phyloP scores from a whole-genome alignment of 2,329 filamentous ascomycete genomes.

The Diaporthe australafricana region DNA sequence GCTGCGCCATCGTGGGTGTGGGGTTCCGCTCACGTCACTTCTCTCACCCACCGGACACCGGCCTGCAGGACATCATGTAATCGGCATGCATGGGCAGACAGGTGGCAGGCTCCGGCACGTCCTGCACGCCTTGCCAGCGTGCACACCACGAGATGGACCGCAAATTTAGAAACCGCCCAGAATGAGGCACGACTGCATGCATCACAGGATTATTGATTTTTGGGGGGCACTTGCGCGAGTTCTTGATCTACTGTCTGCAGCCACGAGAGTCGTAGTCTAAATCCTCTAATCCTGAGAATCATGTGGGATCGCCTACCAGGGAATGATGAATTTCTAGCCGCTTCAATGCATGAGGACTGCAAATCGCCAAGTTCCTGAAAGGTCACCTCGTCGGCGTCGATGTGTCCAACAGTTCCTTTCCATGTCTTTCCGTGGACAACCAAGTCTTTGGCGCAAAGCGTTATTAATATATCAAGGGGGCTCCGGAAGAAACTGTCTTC shows the following conservation, averaged over 20 bases:
- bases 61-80: conserved; percentile 9
- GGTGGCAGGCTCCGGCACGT: neutral
- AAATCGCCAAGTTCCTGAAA: conserved; percentile 76
- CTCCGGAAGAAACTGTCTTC: conserved; percentile 75
- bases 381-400: conserved; percentile 66
- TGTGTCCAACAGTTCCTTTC: conserved; percentile 56
- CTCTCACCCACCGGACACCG: neutral
- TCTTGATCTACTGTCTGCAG: conserved; percentile 8
- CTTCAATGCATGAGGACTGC: conserved; percentile 73
- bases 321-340: neutral
- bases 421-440: conserved; percentile 55
- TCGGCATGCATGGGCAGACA: neutral
- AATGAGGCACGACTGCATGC: neutral
- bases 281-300: conserved; percentile 18
- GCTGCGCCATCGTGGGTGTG: conserved; percentile 24
- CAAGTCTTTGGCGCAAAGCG: conserved; percentile 45
- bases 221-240: conserved; percentile 12
- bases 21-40: conserved; percentile 18
- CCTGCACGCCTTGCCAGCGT: neutral
- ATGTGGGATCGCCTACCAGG: conserved; percentile 6
- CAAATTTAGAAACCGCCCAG: neutral
- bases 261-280: neutral
- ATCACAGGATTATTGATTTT: neutral
- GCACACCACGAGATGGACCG: neutral
- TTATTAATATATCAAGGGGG: conserved; percentile 62